These are phyloP conservation scores for Physcomitrium patens DNA, from an alignment of 225 moss, liverwort and hornwort species.

Conservation along the genomic window DNA sequence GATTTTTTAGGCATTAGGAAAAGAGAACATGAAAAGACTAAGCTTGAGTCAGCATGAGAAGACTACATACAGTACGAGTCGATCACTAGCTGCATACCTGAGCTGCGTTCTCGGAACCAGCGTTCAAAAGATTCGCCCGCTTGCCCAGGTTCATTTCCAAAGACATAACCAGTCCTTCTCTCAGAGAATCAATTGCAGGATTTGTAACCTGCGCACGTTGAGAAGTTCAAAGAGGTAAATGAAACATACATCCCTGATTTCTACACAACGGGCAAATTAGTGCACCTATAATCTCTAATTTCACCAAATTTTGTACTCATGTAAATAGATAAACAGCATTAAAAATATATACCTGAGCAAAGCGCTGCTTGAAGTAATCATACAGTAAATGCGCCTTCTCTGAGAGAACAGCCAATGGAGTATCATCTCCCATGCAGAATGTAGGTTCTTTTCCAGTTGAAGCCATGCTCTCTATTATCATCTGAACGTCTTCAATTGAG, in stretches of 20 bases:
- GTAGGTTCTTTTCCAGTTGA: constrained; percentile 96
- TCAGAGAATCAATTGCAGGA: constrained; percentile 92
- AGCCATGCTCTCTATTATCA: constrained; percentile 98
- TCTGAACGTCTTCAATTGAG: constrained; percentile 91
- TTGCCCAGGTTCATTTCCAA: constrained; percentile 89
- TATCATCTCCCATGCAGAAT: constrained; percentile 98
- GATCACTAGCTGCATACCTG: constrained; percentile 52
- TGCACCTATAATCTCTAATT: neutral
- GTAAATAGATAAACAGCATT: too few species aligned
- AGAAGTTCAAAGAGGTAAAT: neutral
- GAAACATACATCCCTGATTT: neutral
- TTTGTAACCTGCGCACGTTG: constrained; percentile 79
- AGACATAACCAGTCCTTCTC: constrained; percentile 97
- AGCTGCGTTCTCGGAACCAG: constrained; percentile 77
- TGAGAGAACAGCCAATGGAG: constrained; percentile 86
- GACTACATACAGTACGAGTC: neutral
- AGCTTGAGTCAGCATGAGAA: neutral
- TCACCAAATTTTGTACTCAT: too few species aligned
- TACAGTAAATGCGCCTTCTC: constrained; percentile 77
- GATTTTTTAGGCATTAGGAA: neutral
- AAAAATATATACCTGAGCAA: constrained; percentile 73
- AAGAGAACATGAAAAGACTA: neutral
- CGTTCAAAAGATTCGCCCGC: constrained; percentile 75
- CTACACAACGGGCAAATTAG: too few species aligned
- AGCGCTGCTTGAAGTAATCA: constrained; percentile 99